Conservation (phyloP, 495 filamentous ascomycete genomes). For the Tuber aestivum region DNA sequence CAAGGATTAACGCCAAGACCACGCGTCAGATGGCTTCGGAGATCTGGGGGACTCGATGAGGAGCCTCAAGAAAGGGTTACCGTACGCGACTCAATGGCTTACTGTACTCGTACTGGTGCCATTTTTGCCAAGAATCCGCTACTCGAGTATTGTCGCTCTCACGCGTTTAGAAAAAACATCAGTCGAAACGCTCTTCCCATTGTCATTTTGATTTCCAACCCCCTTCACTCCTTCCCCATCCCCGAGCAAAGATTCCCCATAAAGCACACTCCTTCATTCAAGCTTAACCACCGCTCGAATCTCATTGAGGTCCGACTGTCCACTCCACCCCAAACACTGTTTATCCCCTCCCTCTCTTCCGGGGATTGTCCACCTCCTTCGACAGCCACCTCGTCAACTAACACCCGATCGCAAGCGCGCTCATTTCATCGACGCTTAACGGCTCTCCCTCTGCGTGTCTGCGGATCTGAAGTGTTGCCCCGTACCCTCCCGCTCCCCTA, state of each 20-base stretch:
- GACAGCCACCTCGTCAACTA: not conserved
- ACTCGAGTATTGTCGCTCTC: not conserved
- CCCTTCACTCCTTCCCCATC: not conserved
- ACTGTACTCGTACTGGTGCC: no score
- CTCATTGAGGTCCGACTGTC: not conserved
- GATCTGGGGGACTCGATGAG: not conserved
- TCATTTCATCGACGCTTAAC: not conserved
- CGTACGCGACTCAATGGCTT: not conserved
- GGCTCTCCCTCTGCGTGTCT: not conserved
- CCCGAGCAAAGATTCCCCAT: not conserved
- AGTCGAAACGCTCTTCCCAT: not conserved
- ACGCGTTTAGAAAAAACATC: slow-evolving; percentile 1
- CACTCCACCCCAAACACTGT: not conserved
- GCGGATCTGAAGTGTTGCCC: not conserved
- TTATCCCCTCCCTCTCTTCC: not conserved
- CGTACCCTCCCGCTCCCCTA: not conserved
- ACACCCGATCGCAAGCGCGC: slow-evolving; percentile 6
- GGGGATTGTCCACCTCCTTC: not conserved
- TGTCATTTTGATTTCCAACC: not conserved
- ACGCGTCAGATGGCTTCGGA: not conserved
- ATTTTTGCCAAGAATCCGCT: not conserved
- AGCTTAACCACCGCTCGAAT: not conserved
- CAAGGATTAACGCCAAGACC: not conserved
- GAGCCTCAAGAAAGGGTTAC: not conserved
- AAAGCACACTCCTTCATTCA: not conserved